Percentiles rank a stretch among this genome's conserved stretches.
These are phyloP conservation scores for Nakataea oryzae DNA, from an alignment of 2,329 filamentous ascomycete species.

Conservation along the genomic window DNA sequence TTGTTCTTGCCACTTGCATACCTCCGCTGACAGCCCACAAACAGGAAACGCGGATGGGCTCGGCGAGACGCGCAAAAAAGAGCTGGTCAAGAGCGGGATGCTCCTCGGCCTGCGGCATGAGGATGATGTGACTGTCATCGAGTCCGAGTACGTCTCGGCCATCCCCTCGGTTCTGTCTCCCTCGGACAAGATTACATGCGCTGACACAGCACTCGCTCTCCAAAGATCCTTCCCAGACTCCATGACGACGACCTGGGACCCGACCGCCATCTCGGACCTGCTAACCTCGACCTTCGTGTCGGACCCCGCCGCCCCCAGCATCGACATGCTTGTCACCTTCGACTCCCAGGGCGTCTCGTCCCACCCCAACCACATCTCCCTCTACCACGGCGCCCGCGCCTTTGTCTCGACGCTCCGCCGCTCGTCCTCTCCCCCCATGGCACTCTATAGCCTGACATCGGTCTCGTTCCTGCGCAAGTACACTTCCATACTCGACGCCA, in stretches of 20 bases:
- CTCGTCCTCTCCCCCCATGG: constrained; percentile 57
- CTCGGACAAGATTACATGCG: no score
- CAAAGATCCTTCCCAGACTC: constrained; percentile 70
- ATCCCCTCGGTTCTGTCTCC: background rate
- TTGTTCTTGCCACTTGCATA: background rate
- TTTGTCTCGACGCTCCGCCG: constrained; percentile 61
- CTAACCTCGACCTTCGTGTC: constrained; percentile 67
- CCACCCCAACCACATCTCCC: constrained; percentile 88
- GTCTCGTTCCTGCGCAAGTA: constrained; percentile 75
- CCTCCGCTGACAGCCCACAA: background rate
- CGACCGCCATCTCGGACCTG: constrained; percentile 56
- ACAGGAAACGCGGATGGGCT: constrained; percentile 77
- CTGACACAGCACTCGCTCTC: background rate
- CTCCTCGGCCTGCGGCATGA: constrained; percentile 63
- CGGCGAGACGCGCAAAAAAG: constrained; percentile 70
- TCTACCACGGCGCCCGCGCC: constrained; percentile 68
- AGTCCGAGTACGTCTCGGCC: constrained; percentile 48
- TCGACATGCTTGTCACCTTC: constrained; percentile 85
- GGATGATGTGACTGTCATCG: constrained; percentile 77
- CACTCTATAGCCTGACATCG: constrained; percentile 74
- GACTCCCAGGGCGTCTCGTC: constrained; percentile 72
- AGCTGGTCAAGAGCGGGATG: constrained; percentile 72
- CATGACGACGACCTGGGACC: constrained; percentile 72
- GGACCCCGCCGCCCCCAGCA: constrained; percentile 42
- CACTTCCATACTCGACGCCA: constrained; percentile 60